Evolutionary conservation across 2,329 filamentous ascomycete species (phyloP).

Genomic region (Colletotrichum sp.): DNA sequence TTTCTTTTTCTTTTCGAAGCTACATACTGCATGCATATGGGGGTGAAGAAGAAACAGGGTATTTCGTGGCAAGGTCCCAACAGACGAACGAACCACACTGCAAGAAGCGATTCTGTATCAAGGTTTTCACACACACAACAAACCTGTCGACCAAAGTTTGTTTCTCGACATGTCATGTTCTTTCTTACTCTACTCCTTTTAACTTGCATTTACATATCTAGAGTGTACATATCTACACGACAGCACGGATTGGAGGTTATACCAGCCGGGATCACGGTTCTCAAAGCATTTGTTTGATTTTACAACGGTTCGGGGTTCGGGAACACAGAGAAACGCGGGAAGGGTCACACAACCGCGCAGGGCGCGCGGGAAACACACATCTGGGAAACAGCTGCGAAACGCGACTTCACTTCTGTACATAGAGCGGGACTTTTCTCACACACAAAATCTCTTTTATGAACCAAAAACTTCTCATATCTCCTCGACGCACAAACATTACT

Average conservation of each 20-base stretch:
- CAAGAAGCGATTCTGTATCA: background rate
- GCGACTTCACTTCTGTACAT: background rate
- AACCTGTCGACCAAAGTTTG: background rate
- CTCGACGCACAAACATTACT: background rate
- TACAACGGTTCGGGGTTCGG: background rate
- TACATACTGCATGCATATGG: background rate
- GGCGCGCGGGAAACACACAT: background rate
- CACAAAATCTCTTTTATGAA: background rate
- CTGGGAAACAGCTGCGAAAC: background rate
- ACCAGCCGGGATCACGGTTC: slow-evolving; percentile 11
- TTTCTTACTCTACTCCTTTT: background rate
- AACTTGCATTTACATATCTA: slow-evolving; percentile 3
- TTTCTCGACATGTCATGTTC: background rate
- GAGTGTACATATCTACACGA: slow-evolving; percentile 18
- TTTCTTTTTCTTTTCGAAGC: background rate
- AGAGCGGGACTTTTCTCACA: background rate
- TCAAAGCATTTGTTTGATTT: background rate
- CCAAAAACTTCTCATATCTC: background rate
- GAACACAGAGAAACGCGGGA: background rate
- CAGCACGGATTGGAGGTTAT: slow-evolving; percentile 16
- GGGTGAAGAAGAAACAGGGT: background rate
- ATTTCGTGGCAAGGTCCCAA: background rate
- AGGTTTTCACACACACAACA: background rate
- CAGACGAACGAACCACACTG: background rate
- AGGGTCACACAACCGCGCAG: background rate